These are phyloP conservation scores for Phoenix dactylifera DNA, from an alignment of 176 grass and related monocot species.

Conservation along the genomic window DNA sequence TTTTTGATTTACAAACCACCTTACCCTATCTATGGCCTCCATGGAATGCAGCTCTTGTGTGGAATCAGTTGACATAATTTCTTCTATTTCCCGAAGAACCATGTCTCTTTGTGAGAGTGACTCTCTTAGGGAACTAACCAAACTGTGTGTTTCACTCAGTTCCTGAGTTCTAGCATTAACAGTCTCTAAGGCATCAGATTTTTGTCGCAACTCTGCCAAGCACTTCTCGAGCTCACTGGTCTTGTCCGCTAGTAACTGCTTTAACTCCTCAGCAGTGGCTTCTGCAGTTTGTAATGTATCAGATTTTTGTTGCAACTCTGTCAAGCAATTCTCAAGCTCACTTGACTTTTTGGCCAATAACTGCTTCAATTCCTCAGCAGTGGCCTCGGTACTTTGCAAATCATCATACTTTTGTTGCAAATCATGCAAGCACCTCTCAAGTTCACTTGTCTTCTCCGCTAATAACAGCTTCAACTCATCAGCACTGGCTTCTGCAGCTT, in stretches of 20 bases:
- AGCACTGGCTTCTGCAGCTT: conserved; percentile 1
- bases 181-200: conserved; percentile 48
- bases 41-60: conserved; percentile 57
- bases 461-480: conserved; percentile 12
- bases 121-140: conserved; percentile 49
- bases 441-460: conserved; percentile 19
- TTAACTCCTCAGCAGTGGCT: conserved; percentile 5
- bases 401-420: conserved; percentile 5
- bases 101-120: conserved; percentile 58
- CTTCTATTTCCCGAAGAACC: conserved; percentile 57
- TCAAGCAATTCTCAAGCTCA: conserved; percentile 49
- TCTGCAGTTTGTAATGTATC: neutral
- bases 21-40: conserved; percentile 50
- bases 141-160: conserved; percentile 38
- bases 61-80: conserved; percentile 38
- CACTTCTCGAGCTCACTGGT: conserved; percentile 56
- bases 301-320: conserved; percentile 8
- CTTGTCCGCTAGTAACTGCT: conserved; percentile 1
- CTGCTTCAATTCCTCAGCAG: conserved; percentile 4
- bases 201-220: conserved; percentile 62
- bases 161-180: conserved; percentile 47
- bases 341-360: neutral
- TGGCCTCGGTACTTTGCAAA: conserved; percentile 8
- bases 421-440: conserved; percentile 1
- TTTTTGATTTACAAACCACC: conserved; percentile 82